phyloP scores from a whole-genome alignment of 805 yeast genomes.

The Candida incommunis region DNA sequence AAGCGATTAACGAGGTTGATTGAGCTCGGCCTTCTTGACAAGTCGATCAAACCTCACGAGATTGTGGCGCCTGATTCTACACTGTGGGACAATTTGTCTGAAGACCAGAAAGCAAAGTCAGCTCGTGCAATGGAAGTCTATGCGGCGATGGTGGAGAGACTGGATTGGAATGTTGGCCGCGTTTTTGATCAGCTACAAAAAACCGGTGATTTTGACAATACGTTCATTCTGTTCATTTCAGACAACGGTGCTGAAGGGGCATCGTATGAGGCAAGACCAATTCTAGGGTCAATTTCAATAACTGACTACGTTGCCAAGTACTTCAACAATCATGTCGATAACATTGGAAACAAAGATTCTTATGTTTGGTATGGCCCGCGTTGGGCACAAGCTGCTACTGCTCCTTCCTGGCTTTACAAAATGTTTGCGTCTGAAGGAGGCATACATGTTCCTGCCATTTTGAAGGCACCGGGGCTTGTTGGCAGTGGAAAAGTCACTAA shows the following conservation, averaged over 20 bases:
- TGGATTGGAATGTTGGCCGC: constrained; percentile 39
- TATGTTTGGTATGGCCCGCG: constrained; percentile 40
- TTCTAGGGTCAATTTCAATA: constrained; percentile 17
- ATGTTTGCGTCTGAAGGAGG: constrained; percentile 51
- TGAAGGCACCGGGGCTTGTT: constrained; percentile 28
- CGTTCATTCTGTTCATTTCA: constrained; percentile 43
- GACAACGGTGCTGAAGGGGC: constrained; percentile 57
- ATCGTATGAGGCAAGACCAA: constrained; percentile 41
- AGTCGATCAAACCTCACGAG: constrained; percentile 30
- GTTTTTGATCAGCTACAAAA: constrained; percentile 29
- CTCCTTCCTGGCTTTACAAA: constrained; percentile 40
- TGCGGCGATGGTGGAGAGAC: constrained; percentile 49
- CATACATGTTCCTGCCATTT: constrained; percentile 39
- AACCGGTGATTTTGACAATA: constrained; percentile 35
- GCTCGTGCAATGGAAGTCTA: constrained; percentile 38
- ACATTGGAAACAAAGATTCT: constrained; percentile 34
- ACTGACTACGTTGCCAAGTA: constrained; percentile 20
- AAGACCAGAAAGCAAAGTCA: constrained; percentile 25
- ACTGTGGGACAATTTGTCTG: constrained; percentile 30
- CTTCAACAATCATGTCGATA: constrained; percentile 31
- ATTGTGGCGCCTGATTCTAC: constrained; percentile 29
- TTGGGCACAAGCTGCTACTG: constrained; percentile 53
- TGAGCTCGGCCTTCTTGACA: constrained; percentile 33
- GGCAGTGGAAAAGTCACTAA: constrained; percentile 21
- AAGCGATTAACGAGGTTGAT: constrained; percentile 27